Evolutionary conservation across 371 early-diverging fungal species (phyloP), one percentile per base, ranked within the genome.

Genomic region (Mortierella sp.): DNA sequence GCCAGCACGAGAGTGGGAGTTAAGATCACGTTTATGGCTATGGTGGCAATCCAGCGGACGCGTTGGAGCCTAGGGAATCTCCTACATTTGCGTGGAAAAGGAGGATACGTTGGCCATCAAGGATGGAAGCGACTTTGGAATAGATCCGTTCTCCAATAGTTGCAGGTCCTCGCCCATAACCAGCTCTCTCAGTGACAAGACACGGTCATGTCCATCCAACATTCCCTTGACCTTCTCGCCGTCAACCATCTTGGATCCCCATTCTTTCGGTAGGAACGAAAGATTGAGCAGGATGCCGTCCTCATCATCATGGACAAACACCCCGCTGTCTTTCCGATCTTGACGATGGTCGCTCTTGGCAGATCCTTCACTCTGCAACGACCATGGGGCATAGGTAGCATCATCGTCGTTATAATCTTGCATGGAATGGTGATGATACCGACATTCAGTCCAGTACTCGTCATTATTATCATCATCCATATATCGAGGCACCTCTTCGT

Each of bases 281-380:
- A 54, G 22, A 14, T 65, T 44, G 56, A 39, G 34, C n/a, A 66
- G 53, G 41, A 27, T 47, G 12, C 60, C 63, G 9, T 60, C 64
- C 1, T 55, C 56, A 17, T 56, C 60, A 25, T 63, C 60, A 9
- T 60, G 60, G 24, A 64, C 43, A 55, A 71, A 71, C 5, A 71
- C 60, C 3, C 71, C 71, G 22, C 71, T 71, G 45, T 71, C 71
- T 43, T 64, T 71, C 28, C 71, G 71, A 27, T 71, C 71, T 34
- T 64, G 60, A 13, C 60, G 54, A n/a, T 51, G 27, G 5, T 60
- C 60, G 29, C 22, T 60, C 5, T 37, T 27, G 29, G 31, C 13
- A 22, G 16, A n/a, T n/a, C n/a, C n/a, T n/a, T n/a, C n/a, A n/a
- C n/a, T n/a, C n/a, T n/a, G n/a, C n/a, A n/a, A n/a, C n/a, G 17